Percentiles rank a stretch among this genome's conserved stretches.
These are phyloP conservation scores for Clitoria ternatea DNA, from an alignment of 306 rosid genomes.

Conservation along the genomic window DNA sequence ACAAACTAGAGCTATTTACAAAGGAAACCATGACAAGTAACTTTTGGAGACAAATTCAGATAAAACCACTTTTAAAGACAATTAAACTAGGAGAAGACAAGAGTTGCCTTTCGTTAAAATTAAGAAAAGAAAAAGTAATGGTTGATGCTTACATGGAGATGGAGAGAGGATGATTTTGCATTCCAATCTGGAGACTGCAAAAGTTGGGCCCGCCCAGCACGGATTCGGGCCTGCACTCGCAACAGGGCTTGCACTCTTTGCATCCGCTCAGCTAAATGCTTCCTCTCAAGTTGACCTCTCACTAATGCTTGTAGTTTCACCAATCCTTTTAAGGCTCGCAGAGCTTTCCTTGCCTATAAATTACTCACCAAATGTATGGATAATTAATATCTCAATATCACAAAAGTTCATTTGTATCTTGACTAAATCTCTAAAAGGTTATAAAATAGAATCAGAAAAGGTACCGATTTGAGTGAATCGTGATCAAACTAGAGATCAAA, in stretches of 20 bases:
- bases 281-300: conserved; percentile 79
- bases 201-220: conserved; percentile 36
- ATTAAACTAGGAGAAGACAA: not conserved
- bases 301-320: conserved; percentile 86
- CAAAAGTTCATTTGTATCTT: not conserved
- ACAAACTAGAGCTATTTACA: too few relatives aligned
- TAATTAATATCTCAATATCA: not conserved
- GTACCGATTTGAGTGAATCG: too few relatives aligned
- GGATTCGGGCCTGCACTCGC: conserved; percentile 54
- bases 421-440: too few relatives aligned
- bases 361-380: not conserved
- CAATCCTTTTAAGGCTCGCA: conserved; percentile 74
- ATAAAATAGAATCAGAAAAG: too few relatives aligned
- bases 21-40: too few relatives aligned
- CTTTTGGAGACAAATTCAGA: too few relatives aligned
- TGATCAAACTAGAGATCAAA: too few relatives aligned
- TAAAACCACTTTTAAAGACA: too few relatives aligned
- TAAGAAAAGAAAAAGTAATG: not conserved
- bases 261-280: conserved; percentile 55
- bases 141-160: conserved; percentile 44
- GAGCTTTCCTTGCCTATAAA: conserved; percentile 78
- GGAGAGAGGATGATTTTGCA: conserved; percentile 37
- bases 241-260: conserved; percentile 52
- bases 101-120: too few relatives aligned
- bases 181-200: conserved; percentile 23